Base-by-base conservation (phyloP, 371 early-diverging fungal species). In the Parasitella parasitica region DNA sequence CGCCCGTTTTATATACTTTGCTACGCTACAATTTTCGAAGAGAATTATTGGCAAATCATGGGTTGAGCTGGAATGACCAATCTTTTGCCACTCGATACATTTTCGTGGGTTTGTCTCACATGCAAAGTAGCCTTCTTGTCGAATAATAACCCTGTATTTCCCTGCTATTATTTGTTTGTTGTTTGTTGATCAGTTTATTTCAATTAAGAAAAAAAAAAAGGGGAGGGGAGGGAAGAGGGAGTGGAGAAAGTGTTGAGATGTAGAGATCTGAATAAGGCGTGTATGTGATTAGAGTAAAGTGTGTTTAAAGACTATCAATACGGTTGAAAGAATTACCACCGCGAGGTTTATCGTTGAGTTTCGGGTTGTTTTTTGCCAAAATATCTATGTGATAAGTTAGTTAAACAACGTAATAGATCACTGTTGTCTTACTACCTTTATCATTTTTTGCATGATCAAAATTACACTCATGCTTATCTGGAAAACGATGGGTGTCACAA, bases 281-380 rank as follows among this genome's bases (percentile, higher is more conserved):
- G 55, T 28, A 32, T 28, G 58, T 35, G 34, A 36, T 46, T 56
- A 24, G 43, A 27, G 37, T 54, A 37, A n/a, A 20, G 39, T 27
- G 22, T 48, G 4, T 26, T 67, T 73, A 80, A 64, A 79, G 36
- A 61, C 80, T 81, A 61, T 86, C 85, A 57, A 91, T 76, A 67
- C 93, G 87, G 28, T 87, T 85, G 66, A 92, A 92, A 60, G 88
- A 89, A 34, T 89, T 81, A 18, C 93, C 93, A 53, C 91, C 92
- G 64, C 84, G 85, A 41, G 88, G 91, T 61, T 83, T 86, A 26
- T 87, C 88, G 73, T 91, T 86, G 62, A 93, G 75, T 72, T 89
- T 90, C 24, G 92, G 92, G 66, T 93, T 93, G 57, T 84, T 88
- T 71, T 88, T 91, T 54, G 89, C 83, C 59, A 93, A 68, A 41